A percentile compares a stretch with the other conserved stretches of the same genome.
Evolutionary conservation across 1,139 yeast genomes (phyloP).

Genomic region (Scheffersomyces segobiensis): DNA sequence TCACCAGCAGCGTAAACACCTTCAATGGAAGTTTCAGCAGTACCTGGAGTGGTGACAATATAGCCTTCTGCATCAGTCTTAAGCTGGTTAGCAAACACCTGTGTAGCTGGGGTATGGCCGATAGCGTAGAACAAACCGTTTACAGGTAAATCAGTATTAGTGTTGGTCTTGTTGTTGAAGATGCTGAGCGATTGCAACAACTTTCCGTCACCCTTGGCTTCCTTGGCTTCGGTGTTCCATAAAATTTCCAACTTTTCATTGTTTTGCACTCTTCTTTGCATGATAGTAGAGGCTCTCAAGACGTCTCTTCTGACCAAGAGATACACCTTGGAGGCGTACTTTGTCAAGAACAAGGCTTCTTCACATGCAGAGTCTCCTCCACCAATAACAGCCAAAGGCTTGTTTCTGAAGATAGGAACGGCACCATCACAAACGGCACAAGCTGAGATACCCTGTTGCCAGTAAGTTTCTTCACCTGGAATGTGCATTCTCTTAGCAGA

Average conservation of each 20-base stretch:
- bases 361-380: conserved; percentile 99
- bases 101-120: conserved; percentile 96
- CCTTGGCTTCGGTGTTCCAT: conserved; percentile 82
- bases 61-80: conserved; percentile 88
- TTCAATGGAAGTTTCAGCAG: conserved; percentile 80
- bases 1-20: conserved; percentile 99
- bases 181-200: conserved; percentile 60
- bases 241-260: conserved; percentile 89
- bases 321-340: conserved; percentile 93
- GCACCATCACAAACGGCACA: conserved; percentile 99
- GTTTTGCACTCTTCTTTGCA: conserved; percentile 87
- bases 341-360: conserved; percentile 94
- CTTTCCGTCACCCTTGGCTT: conserved; percentile 92
- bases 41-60: conserved; percentile 84
- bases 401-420: conserved; percentile 95
- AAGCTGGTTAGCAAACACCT: conserved; percentile 72
- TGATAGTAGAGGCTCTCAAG: conserved; percentile 90
- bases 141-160: conserved; percentile 67
- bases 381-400: conserved; percentile 95
- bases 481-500: conserved; percentile 90
- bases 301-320: conserved; percentile 91
- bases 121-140: conserved; percentile 97
- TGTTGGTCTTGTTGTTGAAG: conserved; percentile 72
- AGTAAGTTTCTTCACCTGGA: conserved; percentile 96
- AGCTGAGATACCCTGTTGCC: conserved; percentile 99